Evolutionary conservation across 805 yeast genomes (phyloP).

Genomic region (Clavispora santaluciae): DNA sequence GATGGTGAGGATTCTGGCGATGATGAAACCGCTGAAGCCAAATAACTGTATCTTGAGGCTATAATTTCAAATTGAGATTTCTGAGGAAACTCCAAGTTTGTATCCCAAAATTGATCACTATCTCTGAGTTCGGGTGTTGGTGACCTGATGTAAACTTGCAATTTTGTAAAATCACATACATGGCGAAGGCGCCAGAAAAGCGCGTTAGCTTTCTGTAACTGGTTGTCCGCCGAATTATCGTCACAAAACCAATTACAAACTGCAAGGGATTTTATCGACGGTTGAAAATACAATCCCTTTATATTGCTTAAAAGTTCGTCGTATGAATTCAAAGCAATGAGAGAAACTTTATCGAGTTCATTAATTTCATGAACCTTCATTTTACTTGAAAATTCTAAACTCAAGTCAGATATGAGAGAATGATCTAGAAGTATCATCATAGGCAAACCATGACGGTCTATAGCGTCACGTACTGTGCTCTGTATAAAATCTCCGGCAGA

Average conservation of each 20-base stretch:
- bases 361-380: neutral
- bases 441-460: neutral
- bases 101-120: neutral
- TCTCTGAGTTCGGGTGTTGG: neutral
- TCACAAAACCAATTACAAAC: neutral
- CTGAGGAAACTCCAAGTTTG: neutral
- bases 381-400: neutral
- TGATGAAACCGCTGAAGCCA: slow-evolving; percentile 19
- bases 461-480: neutral
- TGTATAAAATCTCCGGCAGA: neutral
- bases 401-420: neutral
- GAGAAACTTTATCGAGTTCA: neutral
- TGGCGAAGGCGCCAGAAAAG: neutral
- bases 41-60: slow-evolving; percentile 4
- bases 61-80: neutral
- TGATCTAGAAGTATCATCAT: neutral
- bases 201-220: neutral
- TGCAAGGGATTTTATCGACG: neutral
- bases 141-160: neutral
- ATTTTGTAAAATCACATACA: neutral
- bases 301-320: neutral
- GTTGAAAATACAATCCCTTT: neutral
- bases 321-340: neutral
- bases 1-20: slow-evolving; percentile 11
- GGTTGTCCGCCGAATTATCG: neutral